Evolutionary conservation across 176 grass and related monocot species (phyloP).

Genomic region (Phyllostachys edulis): DNA sequence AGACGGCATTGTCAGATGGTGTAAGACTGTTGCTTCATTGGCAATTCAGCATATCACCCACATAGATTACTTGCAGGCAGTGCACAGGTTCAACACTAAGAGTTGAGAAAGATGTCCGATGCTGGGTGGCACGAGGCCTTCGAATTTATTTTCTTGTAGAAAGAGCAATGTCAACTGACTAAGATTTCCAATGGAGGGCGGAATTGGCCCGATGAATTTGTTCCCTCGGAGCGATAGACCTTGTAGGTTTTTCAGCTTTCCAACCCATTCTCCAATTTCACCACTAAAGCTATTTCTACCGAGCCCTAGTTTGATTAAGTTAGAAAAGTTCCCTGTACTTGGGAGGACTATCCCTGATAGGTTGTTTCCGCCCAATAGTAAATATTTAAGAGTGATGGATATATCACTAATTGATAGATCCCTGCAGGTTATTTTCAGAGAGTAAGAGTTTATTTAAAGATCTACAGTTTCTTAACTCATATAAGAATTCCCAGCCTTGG

Average conservation of each 20-base stretch:
- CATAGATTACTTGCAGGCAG: no score
- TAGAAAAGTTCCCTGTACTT: background rate
- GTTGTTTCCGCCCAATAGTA: background rate
- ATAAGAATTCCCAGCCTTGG: conserved; percentile 28
- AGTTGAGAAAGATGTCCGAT: no score
- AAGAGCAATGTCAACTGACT: background rate
- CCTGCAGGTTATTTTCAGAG: conserved; percentile 1
- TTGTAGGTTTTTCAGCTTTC: no score
- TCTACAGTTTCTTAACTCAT: conserved; percentile 12
- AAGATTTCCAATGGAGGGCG: no score
- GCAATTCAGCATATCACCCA: no score
- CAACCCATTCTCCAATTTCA: no score
- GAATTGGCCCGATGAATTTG: no score
- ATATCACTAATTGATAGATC: background rate
- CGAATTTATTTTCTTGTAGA: conserved; percentile 23
- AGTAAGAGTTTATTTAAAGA: background rate
- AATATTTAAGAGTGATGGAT: background rate
- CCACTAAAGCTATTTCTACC: background rate
- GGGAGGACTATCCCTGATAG: conserved; percentile 4
- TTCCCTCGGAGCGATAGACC: no score
- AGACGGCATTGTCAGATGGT: no score
- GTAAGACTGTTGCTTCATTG: no score
- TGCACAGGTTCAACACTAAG: no score
- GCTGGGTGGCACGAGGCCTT: no score
- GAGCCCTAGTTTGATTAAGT: background rate